phyloP scores from a whole-genome alignment of 495 filamentous ascomycete genomes.

The Aspergillus carlsbadensis region DNA sequence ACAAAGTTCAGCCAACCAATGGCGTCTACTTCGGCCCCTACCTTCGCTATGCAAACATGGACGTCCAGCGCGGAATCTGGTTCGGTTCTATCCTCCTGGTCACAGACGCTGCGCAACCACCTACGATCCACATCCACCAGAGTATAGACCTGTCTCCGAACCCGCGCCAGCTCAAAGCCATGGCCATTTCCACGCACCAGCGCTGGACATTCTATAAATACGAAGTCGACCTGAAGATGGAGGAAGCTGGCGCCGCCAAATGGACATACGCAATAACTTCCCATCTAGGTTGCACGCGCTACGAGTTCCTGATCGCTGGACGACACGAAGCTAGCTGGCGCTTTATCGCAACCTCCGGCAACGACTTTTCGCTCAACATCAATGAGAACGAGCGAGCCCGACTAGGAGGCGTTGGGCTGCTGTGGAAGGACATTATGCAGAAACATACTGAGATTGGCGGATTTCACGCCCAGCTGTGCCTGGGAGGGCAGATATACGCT shows the following conservation, averaged over 20 bases:
- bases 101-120: constrained; percentile 88
- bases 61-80: constrained; percentile 88
- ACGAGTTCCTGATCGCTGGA: constrained; percentile 96
- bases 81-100: constrained; percentile 79
- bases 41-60: constrained; percentile 95
- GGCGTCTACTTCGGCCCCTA: constrained; percentile 99
- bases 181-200: constrained; percentile 83
- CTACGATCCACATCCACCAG: constrained; percentile 94
- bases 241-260: constrained; percentile 73
- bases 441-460: constrained; percentile 95
- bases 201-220: constrained; percentile 96
- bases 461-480: constrained; percentile 88
- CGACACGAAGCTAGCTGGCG: constrained; percentile 89
- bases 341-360: constrained; percentile 94
- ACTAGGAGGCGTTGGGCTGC: constrained; percentile 84
- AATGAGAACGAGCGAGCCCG: constrained; percentile 79
- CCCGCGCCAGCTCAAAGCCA: constrained; percentile 81
- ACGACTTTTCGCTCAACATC: constrained; percentile 88
- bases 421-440: constrained; percentile 99
- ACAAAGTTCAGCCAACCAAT: constrained; percentile 89
- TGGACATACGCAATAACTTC: constrained; percentile 99
- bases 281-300: constrained; percentile 91
- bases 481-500: constrained; percentile 94
- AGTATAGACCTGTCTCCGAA: constrained; percentile 90
- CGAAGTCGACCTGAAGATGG: constrained; percentile 89